Base-by-base conservation (phyloP, 768 basidiomycete species). In the Artomyces pyxidatus region DNA sequence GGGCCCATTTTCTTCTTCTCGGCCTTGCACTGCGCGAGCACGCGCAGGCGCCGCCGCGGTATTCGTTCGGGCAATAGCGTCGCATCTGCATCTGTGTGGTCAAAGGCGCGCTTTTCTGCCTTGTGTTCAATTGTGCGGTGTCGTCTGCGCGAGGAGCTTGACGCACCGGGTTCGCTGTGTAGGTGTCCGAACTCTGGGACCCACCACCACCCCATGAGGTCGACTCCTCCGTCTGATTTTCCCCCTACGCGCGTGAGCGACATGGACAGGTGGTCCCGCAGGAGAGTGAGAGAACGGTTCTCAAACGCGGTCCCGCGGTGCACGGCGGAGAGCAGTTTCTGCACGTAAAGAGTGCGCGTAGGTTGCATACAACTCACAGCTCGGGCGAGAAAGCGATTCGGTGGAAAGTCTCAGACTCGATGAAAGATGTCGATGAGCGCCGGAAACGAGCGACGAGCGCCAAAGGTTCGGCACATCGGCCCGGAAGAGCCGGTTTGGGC, bases 201-300 rank as follows among this genome's bases (percentile, higher is more conserved):
- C 84, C 83, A 91, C 93, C 93, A 95, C 89, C 90, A 94, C 14
- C 93, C 93, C 46, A 84, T 63, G 19, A 95, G 71, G 65, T 96
- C 93, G 37, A 96, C 70, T 0, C 93, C 93, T 4, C 92, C 90
- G 62, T 95, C 93, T n/a, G 79, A 74, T 58, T 74, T 80, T n/a
- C 92, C 90, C 4, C 92, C 92, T 14, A 93, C 81, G 44, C 81
- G 78, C 40, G 67, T 72, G 4, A 94, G 72, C 1, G 81, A 74
- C 92, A 95, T 96, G 29, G 85, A 88, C 42, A 94, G 68, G 40
- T 78, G 64, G 2, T 74, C 63, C 30, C 79, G 77, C 4, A 92
- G 73, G 5, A 89, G 58, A 8, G 65, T 61, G 23, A 83, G 72
- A 0, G 83, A 81, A 1, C 83, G 77, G 25, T 77, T 62, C 62